These are phyloP conservation scores for Lecanoromycetidae sp. DNA, from an alignment of 2,329 filamentous ascomycete species.

Conservation along the genomic window DNA sequence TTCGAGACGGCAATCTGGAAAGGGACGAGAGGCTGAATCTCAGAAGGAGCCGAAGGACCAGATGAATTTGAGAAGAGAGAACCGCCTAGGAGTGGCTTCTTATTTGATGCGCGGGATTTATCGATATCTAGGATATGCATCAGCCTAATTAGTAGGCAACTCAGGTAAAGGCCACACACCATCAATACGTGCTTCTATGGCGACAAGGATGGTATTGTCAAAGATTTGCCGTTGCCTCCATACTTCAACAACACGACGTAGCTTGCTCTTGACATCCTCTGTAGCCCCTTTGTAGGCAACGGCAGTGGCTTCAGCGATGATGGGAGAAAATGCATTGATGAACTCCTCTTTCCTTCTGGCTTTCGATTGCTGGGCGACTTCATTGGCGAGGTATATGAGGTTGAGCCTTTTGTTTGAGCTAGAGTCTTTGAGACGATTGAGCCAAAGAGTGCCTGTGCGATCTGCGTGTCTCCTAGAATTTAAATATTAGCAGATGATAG, in stretches of 20 bases:
- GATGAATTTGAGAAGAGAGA: constrained; percentile 56
- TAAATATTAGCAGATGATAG: background rate
- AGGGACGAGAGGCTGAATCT: constrained; percentile 63
- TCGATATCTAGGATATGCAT: constrained; percentile 38
- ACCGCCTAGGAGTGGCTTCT: constrained; percentile 48
- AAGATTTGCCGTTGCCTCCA: constrained; percentile 86
- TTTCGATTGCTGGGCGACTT: constrained; percentile 93
- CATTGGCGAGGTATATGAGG: constrained; percentile 89
- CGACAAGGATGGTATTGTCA: constrained; percentile 63
- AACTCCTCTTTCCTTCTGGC: constrained; percentile 89
- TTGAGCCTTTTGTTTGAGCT: constrained; percentile 76
- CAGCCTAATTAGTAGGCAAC: background rate
- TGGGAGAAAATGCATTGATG: constrained; percentile 74
- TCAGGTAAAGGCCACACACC: constrained; percentile 46
- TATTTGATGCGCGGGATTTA: constrained; percentile 39
- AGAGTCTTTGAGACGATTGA: constrained; percentile 78
- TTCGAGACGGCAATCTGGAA: constrained; percentile 65
- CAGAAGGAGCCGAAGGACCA: constrained; percentile 52
- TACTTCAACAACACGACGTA: constrained; percentile 82
- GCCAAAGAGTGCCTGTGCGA: constrained; percentile 81
- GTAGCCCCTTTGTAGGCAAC: constrained; percentile 84
- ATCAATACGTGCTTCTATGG: constrained; percentile 66
- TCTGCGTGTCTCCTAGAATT: constrained; percentile 70
- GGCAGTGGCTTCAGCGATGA: constrained; percentile 81
- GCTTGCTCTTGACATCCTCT: constrained; percentile 73